Percentiles rank a stretch among this genome's conserved stretches.
Evolutionary conservation across 345 rosid genomes (phyloP).

Genomic region (Trapa incisa): DNA sequence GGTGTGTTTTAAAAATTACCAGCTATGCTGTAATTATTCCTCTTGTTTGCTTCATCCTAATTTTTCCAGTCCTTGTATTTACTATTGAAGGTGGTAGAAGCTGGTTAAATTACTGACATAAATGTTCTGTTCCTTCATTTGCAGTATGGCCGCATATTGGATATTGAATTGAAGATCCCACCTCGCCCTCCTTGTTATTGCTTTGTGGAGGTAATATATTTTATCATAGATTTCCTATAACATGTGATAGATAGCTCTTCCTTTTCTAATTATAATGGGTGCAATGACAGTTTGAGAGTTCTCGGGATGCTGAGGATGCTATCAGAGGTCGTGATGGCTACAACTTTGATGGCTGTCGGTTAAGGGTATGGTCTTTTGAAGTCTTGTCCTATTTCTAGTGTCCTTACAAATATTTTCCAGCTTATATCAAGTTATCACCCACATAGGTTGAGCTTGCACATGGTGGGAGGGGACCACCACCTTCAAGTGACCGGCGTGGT

Average conservation of each 20-base stretch:
- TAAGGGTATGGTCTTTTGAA: conserved; percentile 23
- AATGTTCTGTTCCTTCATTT: not conserved
- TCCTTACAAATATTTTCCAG: conserved; percentile 6
- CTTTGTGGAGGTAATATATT: conserved; percentile 73
- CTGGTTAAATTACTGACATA: too few relatives aligned
- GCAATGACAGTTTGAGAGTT: conserved; percentile 30
- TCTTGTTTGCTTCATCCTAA: not conserved
- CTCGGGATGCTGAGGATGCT: conserved; percentile 51
- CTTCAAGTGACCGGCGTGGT: conserved; percentile 66
- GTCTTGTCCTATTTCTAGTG: not conserved
- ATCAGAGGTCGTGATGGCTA: conserved; percentile 54
- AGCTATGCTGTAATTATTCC: not conserved
- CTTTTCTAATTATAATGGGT: not conserved
- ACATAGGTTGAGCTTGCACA: conserved; percentile 96
- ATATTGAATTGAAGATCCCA: conserved; percentile 88
- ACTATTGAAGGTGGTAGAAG: too few relatives aligned
- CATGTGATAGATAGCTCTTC: not conserved
- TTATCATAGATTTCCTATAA: not conserved
- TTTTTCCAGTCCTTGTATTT: not conserved
- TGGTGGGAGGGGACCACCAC: conserved; percentile 80
- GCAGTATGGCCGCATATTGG: conserved; percentile 83
- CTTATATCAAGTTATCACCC: conserved; percentile 7
- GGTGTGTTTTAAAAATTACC: conserved; percentile 32
- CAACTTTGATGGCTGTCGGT: conserved; percentile 44
- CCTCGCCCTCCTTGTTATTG: conserved; percentile 94